Evolutionary conservation across 1,284 basidiomycete genomes (phyloP).

Genomic region (Omphalotus olearius): DNA sequence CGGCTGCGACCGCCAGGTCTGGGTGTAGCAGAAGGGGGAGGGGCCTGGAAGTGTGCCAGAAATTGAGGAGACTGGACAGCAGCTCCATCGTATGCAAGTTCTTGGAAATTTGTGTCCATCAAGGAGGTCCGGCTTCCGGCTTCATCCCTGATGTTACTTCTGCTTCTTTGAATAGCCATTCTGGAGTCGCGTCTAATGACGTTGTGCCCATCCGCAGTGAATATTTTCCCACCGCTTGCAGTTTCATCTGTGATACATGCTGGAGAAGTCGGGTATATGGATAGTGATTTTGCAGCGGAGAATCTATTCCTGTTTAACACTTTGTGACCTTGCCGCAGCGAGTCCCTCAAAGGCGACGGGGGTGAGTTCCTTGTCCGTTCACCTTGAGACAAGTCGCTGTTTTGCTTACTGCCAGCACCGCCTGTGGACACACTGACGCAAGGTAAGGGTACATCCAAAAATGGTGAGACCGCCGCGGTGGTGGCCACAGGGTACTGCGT

Average conservation of each 20-base stretch:
- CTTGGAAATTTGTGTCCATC: constrained; percentile 28
- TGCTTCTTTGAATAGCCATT: constrained; percentile 28
- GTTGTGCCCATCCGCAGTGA: constrained; percentile 42
- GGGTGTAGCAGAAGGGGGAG: constrained; percentile 21
- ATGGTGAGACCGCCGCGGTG: constrained; percentile 7
- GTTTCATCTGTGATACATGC: constrained; percentile 4
- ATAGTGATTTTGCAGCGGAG: constrained; percentile 44
- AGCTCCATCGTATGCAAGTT: constrained; percentile 50
- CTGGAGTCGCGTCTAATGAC: constrained; percentile 32
- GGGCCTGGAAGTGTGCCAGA: constrained; percentile 23
- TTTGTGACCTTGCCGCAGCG: constrained; percentile 16
- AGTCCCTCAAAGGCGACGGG: neutral
- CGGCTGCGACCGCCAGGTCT: constrained; percentile 50
- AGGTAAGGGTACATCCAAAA: neutral
- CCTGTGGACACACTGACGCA: neutral
- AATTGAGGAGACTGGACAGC: constrained; percentile 43
- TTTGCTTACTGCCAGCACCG: neutral
- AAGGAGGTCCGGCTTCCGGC: constrained; percentile 19
- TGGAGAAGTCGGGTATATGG: constrained; percentile 48
- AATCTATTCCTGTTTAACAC: constrained; percentile 68
- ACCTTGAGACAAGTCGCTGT: too few relatives aligned
- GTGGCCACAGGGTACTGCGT: constrained; percentile 47
- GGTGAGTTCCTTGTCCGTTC: too few relatives aligned
- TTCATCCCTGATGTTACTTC: constrained; percentile 23
- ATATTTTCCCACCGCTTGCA: constrained; percentile 27